Conservation (phyloP, 768 basidiomycete species). For the Suillus bovinus region DNA sequence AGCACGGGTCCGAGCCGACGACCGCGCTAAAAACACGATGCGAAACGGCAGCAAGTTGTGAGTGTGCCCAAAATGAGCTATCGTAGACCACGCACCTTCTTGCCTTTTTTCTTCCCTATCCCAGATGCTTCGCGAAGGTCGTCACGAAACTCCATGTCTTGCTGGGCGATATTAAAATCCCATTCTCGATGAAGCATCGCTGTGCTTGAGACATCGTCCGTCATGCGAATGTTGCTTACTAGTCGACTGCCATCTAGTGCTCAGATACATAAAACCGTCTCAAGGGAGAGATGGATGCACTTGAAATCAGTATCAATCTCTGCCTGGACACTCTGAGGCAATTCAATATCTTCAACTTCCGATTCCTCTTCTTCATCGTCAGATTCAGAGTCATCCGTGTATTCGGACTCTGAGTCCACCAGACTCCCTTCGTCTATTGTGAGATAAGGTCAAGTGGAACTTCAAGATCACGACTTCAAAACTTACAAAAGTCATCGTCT, state of each 20-base stretch:
- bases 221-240: slow-evolving; percentile 60
- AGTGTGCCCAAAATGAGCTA: background rate
- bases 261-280: background rate
- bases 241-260: slow-evolving; percentile 50
- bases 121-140: slow-evolving; percentile 76
- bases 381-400: slow-evolving; percentile 3
- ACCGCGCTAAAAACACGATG: slow-evolving; percentile 28
- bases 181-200: slow-evolving; percentile 64
- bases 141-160: slow-evolving; percentile 68
- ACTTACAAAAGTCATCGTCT: slow-evolving; percentile 21
- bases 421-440: slow-evolving; percentile 41
- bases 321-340: slow-evolving; percentile 28
- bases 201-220: slow-evolving; percentile 44
- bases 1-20: slow-evolving; percentile 57
- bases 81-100: slow-evolving; percentile 39
- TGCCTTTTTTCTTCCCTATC: slow-evolving; percentile 53
- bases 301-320: slow-evolving; percentile 62
- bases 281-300: slow-evolving; percentile 30
- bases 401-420: slow-evolving; percentile 37
- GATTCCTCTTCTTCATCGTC: slow-evolving; percentile 12
- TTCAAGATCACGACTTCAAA: slow-evolving; percentile 41
- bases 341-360: slow-evolving; percentile 35
- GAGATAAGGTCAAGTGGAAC: slow-evolving; percentile 33
- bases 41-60: background rate
- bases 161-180: slow-evolving; percentile 71